phyloP scores from a whole-genome alignment of 2,329 filamentous ascomycete species.

The Plenodomus biglobosus region DNA sequence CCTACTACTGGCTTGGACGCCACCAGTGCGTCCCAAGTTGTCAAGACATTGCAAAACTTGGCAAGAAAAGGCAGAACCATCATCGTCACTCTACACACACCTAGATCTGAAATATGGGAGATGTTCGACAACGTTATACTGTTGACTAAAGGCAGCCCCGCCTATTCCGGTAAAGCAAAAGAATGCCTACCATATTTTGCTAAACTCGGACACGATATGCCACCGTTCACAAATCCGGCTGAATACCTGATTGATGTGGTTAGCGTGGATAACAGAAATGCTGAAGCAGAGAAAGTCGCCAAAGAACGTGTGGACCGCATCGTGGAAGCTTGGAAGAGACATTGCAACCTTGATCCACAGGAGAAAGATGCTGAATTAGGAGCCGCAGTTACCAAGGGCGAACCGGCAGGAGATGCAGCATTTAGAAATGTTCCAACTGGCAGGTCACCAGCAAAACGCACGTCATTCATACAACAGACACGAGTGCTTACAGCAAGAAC shows the following conservation, averaged over 20 bases:
- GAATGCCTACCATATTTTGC: constrained; percentile 67
- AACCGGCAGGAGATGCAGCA: neutral
- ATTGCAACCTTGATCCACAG: constrained; percentile 11
- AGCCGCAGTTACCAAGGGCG: neutral
- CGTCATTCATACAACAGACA: constrained; percentile 64
- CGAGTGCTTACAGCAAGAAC: constrained; percentile 68
- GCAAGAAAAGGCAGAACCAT: constrained; percentile 70
- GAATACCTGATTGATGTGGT: constrained; percentile 75
- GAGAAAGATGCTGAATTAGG: constrained; percentile 15
- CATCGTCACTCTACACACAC: constrained; percentile 75
- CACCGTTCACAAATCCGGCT: constrained; percentile 74
- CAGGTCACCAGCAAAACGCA: constrained; percentile 45
- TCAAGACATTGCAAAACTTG: constrained; percentile 68
- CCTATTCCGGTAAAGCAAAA: constrained; percentile 65
- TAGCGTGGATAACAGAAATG: constrained; percentile 70
- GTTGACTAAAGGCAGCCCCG: constrained; percentile 65
- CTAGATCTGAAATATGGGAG: constrained; percentile 76
- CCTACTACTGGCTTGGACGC: constrained; percentile 78
- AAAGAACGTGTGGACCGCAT: constrained; percentile 62
- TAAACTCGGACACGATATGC: constrained; percentile 61
- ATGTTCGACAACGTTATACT: constrained; percentile 73
- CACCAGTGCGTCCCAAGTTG: constrained; percentile 72
- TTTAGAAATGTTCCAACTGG: neutral
- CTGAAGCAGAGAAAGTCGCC: constrained; percentile 64
- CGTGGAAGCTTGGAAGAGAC: constrained; percentile 59